Conservation (phyloP, 345 rosid species). For the Leavenworthia alabamica region DNA sequence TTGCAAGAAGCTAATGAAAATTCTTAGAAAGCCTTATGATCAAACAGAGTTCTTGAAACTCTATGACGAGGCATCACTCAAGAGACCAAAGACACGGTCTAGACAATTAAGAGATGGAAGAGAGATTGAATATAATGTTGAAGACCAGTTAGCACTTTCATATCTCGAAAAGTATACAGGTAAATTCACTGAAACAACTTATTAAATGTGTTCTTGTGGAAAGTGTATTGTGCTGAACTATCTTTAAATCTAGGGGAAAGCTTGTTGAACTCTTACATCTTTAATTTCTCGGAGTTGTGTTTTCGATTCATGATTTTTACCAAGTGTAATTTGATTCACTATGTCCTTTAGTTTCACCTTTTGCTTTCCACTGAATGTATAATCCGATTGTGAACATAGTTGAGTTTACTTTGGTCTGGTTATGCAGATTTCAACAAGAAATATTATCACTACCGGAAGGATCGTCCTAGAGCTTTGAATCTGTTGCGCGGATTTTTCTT, state of each 20-base stretch:
- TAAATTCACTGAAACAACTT: constrained; percentile 13
- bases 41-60: constrained; percentile 34
- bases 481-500: constrained; percentile 75
- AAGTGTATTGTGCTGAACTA: neutral
- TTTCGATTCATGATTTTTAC: no score
- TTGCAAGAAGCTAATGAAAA: constrained; percentile 41
- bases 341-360: no score
- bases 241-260: no score
- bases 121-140: constrained; percentile 3
- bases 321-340: no score
- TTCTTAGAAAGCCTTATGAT: constrained; percentile 47
- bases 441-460: constrained; percentile 12
- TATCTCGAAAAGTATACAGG: constrained; percentile 47
- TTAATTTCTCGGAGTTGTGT: no score
- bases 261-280: no score
- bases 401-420: constrained; percentile 12
- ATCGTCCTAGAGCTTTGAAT: constrained; percentile 35
- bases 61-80: constrained; percentile 7
- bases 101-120: constrained; percentile 37
- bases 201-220: constrained; percentile 1
- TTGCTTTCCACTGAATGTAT: neutral
- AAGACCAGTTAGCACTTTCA: constrained; percentile 31
- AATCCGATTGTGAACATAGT: neutral
- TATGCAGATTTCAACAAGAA: constrained; percentile 43
- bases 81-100: constrained; percentile 19